Evolutionary conservation across 805 yeast genomes (phyloP).

Genomic region (Candida maris): DNA sequence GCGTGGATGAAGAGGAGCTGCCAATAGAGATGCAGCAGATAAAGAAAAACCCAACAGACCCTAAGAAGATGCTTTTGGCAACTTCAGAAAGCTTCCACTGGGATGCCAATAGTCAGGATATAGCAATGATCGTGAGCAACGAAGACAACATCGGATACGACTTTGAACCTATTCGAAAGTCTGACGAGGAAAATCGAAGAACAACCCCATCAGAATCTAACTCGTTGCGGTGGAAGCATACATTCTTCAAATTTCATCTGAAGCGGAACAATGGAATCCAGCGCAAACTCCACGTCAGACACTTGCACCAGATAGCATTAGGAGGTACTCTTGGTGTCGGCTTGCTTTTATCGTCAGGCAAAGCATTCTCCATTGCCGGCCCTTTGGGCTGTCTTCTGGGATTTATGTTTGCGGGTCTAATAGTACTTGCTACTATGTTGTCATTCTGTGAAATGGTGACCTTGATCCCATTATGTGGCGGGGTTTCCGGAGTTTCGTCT

Average conservation of each 20-base stretch:
- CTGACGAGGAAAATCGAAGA: slow-evolving; percentile 3
- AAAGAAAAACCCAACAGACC: background rate
- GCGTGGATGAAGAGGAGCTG: slow-evolving; percentile 23
- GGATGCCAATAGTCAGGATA: slow-evolving; percentile 6
- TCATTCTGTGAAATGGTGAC: slow-evolving; percentile 83
- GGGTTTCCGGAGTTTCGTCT: slow-evolving; percentile 70
- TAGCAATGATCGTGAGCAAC: slow-evolving; percentile 29
- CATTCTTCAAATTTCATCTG: slow-evolving; percentile 9
- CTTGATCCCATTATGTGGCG: slow-evolving; percentile 72
- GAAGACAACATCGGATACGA: slow-evolving; percentile 30
- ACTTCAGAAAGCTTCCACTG: background rate
- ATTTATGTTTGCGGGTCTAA: slow-evolving; percentile 56
- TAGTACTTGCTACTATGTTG: slow-evolving; percentile 65
- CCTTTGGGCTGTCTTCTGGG: slow-evolving; percentile 75
- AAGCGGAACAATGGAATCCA: slow-evolving; percentile 38
- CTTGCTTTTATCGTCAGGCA: slow-evolving; percentile 62
- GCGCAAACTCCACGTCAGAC: slow-evolving; percentile 59
- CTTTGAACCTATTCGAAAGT: slow-evolving; percentile 19
- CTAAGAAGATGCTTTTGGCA: background rate
- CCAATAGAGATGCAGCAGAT: slow-evolving; percentile 28
- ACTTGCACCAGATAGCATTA: slow-evolving; percentile 72
- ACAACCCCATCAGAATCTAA: background rate
- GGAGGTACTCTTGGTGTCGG: slow-evolving; percentile 84
- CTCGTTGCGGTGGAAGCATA: slow-evolving; percentile 2
- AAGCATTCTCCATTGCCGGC: slow-evolving; percentile 70